Evolutionary conservation across 2,329 filamentous ascomycete species (phyloP).

Genomic region (Ustilaginoidea virens): DNA sequence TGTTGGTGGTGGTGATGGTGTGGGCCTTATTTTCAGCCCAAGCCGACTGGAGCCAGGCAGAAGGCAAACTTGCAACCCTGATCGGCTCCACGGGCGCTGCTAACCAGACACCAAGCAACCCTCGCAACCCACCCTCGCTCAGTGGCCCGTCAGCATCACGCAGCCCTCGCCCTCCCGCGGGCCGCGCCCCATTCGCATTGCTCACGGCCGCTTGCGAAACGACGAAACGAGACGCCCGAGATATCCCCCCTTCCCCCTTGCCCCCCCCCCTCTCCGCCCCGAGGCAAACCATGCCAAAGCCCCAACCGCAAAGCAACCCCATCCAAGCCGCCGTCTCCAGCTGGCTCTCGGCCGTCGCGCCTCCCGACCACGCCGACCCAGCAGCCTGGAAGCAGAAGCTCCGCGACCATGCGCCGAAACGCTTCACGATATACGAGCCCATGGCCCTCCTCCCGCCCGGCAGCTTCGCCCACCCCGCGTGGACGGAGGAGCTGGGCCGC

Average conservation of each 20-base stretch:
- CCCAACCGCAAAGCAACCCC: slow-evolving; percentile 11
- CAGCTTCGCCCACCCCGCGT: slow-evolving; percentile 31
- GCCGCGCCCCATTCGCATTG: no score
- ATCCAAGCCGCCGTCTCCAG: slow-evolving; percentile 16
- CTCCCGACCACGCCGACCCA: neutral
- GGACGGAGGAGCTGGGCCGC: slow-evolving; percentile 21
- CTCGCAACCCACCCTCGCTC: no score
- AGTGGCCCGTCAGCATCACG: no score
- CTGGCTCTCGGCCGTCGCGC: slow-evolving; percentile 12
- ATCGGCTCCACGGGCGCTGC: no score
- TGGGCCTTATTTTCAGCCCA: no score
- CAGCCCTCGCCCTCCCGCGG: no score
- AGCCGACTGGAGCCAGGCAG: no score
- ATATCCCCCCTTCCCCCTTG: neutral
- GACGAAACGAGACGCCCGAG: no score
- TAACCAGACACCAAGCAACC: no score
- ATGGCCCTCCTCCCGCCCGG: slow-evolving; percentile 45
- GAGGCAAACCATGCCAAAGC: slow-evolving; percentile 12
- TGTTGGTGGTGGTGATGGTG: no score
- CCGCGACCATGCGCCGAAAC: slow-evolving; percentile 30
- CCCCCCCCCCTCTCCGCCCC: neutral
- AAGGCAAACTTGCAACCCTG: no score
- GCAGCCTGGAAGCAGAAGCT: slow-evolving; percentile 14
- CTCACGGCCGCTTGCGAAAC: no score
- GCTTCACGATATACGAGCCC: slow-evolving; percentile 45